phyloP scores from a whole-genome alignment of 306 rosid genomes.

The Mucuna pruriens region DNA sequence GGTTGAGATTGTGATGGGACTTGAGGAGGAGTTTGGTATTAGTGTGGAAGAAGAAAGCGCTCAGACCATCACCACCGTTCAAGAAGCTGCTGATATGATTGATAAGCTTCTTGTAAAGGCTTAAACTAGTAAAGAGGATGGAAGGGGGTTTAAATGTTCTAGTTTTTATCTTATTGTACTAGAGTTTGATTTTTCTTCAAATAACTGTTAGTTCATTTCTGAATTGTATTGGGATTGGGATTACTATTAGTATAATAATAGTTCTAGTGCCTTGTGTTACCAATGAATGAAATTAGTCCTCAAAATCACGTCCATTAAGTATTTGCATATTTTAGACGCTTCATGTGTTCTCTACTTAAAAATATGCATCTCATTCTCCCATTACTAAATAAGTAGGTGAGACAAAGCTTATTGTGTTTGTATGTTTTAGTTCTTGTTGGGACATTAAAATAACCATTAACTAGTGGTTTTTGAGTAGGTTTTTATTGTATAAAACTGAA shows the following conservation, averaged over 20 bases:
- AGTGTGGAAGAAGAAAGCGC: conserved; percentile 87
- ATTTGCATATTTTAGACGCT: background rate
- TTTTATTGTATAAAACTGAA: background rate
- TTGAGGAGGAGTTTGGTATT: conserved; percentile 86
- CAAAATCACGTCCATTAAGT: background rate
- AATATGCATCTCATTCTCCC: background rate
- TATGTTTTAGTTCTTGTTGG: background rate
- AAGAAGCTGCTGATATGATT: conserved; percentile 94
- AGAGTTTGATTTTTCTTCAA: conserved; percentile 34
- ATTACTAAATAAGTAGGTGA: background rate
- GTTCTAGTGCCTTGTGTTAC: background rate
- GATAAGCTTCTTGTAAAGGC: conserved; percentile 66
- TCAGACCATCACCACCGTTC: conserved; percentile 85
- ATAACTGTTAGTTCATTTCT: conserved; percentile 36
- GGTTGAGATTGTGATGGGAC: conserved; percentile 99
- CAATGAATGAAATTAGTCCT: background rate
- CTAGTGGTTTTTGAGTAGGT: background rate
- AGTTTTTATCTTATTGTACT: background rate
- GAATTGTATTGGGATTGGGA: conserved; percentile 12
- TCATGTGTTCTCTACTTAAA: background rate
- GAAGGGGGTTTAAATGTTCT: background rate
- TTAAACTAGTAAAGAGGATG: conserved; percentile 42
- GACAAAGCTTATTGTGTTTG: background rate
- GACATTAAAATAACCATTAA: background rate
- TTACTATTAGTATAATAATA: too few species aligned